Evolutionary conservation across 1,284 basidiomycete genomes (phyloP), one percentile per base, ranked within the genome.

Genomic region (Trichosporon sp.): DNA sequence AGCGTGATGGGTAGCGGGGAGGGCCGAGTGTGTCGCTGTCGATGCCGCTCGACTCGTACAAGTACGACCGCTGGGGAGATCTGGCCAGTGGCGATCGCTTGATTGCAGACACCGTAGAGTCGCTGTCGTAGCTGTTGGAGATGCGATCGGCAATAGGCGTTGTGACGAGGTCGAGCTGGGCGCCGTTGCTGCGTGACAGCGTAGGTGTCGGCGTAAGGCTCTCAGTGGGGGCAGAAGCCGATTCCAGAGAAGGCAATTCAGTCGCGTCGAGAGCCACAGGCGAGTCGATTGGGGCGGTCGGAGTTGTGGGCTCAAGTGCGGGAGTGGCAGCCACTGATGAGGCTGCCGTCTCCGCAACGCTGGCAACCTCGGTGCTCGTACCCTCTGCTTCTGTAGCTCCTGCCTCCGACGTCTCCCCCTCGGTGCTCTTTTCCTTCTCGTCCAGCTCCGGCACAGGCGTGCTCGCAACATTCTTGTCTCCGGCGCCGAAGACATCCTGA

Each of bases 21-120:
- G 21, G 52, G 3, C 56, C 56, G 2, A 73, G 67, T 0, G 66
- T 62, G 54, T 81, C 81, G 62, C 75, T 79, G 37, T 81, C 79
- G 9, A 76, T 69, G 1, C 76, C 78, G 63, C 79, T 80, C 46
- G 69, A 78, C 65, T 71, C 44, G 2, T 54, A 49, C 21, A 60
- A 27, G 29, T 63, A 59, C 56, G 21, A 46, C 59, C 14, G 36
- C 33, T 25, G 60, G 29, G 14, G 56, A 44, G 36, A 56, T 37
- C 49, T 32, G 2, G 33, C 56, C 10, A 57, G 27, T 4, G 56
- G 32, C 33, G 32, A 34, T 9, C 56, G 56, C 32, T 57, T 57
- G 9, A 83, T 80, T 1, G 89, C 91, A n/a, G 88, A 91, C 62
- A 95, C 92, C 0, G 92, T 95, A 10, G 91, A 94, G 74, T 95